Percentiles rank a stretch among this genome's conserved stretches.
Evolutionary conservation across 1,284 basidiomycete genomes (phyloP).

Genomic region (Xanthoconium separans): DNA sequence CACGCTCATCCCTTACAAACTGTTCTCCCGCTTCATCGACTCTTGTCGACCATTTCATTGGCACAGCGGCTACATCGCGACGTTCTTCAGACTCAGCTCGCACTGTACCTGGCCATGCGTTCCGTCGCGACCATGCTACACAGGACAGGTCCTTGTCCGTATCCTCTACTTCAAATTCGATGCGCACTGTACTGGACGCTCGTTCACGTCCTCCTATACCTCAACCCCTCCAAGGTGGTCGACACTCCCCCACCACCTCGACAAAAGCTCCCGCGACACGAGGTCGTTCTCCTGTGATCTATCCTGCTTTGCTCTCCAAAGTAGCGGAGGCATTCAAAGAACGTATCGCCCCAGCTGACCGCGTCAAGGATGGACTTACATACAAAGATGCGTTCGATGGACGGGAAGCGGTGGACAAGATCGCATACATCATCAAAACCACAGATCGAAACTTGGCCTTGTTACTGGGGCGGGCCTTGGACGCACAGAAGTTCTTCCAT

Average conservation of each 20-base stretch:
- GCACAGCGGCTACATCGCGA: conserved; percentile 32
- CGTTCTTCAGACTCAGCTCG: conserved; percentile 58
- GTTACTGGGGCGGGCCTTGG: conserved; percentile 90
- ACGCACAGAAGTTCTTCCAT: conserved; percentile 99
- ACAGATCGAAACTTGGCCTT: conserved; percentile 96
- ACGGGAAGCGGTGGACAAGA: conserved; percentile 93
- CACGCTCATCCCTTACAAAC: conserved; percentile 41
- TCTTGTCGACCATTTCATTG: conserved; percentile 42
- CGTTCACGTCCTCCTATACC: conserved; percentile 40
- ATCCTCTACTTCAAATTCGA: conserved; percentile 55
- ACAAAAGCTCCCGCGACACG: conserved; percentile 35
- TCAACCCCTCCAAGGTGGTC: conserved; percentile 35
- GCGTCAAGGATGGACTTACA: conserved; percentile 91
- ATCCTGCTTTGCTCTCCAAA: conserved; percentile 91
- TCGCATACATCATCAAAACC: conserved; percentile 97
- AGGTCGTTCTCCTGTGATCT: conserved; percentile 72
- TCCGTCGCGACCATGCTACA: conserved; percentile 53
- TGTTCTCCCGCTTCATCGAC: conserved; percentile 57
- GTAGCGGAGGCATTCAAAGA: conserved; percentile 93
- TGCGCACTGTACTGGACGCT: conserved; percentile 37
- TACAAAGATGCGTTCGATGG: conserved; percentile 98
- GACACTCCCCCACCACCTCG: conserved; percentile 51
- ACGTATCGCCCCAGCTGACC: conserved; percentile 75
- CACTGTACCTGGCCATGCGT: conserved; percentile 43
- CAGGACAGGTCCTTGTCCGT: conserved; percentile 76